Evolutionary conservation across 108 stramenopile species (phyloP).

Genomic region (Schizochytrium sp.): DNA sequence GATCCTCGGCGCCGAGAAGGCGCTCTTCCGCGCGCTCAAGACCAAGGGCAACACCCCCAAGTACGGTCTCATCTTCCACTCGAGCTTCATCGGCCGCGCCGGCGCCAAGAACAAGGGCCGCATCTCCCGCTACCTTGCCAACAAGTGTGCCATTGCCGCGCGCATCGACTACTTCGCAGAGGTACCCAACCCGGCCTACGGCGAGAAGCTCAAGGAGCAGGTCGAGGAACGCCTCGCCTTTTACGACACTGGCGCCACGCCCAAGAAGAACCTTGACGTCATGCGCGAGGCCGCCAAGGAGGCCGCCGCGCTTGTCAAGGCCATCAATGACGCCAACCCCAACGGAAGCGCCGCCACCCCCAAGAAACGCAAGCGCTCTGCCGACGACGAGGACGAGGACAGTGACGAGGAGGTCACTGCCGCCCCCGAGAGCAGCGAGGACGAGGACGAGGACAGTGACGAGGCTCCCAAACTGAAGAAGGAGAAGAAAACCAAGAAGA

Average conservation of each 20-base stretch:
- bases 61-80: constrained; percentile 98
- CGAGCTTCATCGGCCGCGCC: constrained; percentile 94
- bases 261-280: constrained; percentile 93
- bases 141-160: constrained; percentile 97
- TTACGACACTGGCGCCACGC: constrained; percentile 92
- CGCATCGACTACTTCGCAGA: constrained; percentile 95
- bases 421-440: neutral
- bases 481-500: constrained; percentile 41
- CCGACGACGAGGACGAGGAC: neutral
- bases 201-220: constrained; percentile 92
- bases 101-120: constrained; percentile 99
- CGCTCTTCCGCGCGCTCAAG: constrained; percentile 97
- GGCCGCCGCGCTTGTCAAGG: constrained; percentile 47
- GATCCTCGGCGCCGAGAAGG: constrained; percentile 99
- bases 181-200: constrained; percentile 79
- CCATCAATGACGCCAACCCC: constrained; percentile 23
- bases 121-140: constrained; percentile 94
- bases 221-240: constrained; percentile 97
- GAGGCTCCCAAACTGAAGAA: constrained; percentile 32
- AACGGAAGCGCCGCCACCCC: constrained; percentile 27
- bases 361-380: constrained; percentile 14
- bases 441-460: neutral
- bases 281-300: constrained; percentile 83
- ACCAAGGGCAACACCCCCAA: constrained; percentile 99
- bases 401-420: constrained; percentile 19